These are phyloP conservation scores for Trichoderma endophyticum DNA, from an alignment of 2,329 filamentous ascomycete genomes.

Conservation along the genomic window DNA sequence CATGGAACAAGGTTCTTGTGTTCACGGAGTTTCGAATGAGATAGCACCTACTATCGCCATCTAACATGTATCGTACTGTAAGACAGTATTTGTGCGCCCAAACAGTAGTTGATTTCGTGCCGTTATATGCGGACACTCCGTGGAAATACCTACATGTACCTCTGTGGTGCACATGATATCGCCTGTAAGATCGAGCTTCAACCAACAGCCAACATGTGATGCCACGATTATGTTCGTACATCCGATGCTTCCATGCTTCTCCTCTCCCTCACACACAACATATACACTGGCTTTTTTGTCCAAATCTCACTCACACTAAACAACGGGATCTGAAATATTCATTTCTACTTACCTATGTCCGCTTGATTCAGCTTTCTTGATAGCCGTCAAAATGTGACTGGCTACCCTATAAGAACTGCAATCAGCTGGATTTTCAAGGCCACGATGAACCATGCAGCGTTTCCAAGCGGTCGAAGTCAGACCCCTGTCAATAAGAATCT, in stretches of 20 bases:
- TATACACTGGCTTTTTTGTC: background rate
- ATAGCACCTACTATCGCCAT: background rate
- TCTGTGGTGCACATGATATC: background rate
- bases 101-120: background rate
- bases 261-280: background rate
- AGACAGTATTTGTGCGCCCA: background rate
- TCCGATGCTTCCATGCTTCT: background rate
- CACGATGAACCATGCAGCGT: background rate
- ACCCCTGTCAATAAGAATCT: background rate
- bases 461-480: background rate
- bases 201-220: background rate
- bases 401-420: background rate
- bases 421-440: background rate
- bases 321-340: background rate
- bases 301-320: background rate
- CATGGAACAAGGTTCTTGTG: background rate
- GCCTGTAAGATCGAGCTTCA: background rate
- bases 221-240: background rate
- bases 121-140: background rate
- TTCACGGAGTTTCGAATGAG: background rate
- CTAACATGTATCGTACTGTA: background rate
- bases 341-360: background rate
- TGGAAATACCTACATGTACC: background rate
- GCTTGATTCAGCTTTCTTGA: background rate
- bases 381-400: background rate